Percentiles rank a stretch among this genome's conserved stretches.
phyloP scores from a whole-genome alignment of 805 yeast genomes.

The Candida sithepensis region DNA sequence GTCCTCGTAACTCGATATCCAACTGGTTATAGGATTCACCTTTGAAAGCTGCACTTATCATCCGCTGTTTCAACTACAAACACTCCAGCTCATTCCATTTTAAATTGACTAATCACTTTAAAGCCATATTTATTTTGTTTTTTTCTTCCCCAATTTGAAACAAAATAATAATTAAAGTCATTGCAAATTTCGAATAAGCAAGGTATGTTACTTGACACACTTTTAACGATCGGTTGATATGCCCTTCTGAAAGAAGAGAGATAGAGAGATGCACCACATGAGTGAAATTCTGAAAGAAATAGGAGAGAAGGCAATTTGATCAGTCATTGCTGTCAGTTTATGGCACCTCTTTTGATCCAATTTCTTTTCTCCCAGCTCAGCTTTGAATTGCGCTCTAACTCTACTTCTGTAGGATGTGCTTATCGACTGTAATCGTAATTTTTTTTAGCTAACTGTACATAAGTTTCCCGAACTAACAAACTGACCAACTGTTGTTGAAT shows the following conservation, averaged over 20 bases:
- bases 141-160: slow-evolving; percentile 5
- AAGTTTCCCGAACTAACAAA: background rate
- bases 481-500: background rate
- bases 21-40: slow-evolving; percentile 2
- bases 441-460: no score
- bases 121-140: background rate
- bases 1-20: slow-evolving; percentile 24
- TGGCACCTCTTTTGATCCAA: background rate
- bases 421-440: background rate
- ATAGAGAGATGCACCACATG: background rate
- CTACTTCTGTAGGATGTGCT: background rate
- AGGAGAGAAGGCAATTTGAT: background rate
- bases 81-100: background rate
- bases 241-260: background rate
- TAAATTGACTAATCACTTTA: background rate
- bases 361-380: background rate
- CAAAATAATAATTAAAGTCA: background rate
- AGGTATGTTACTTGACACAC: slow-evolving; percentile 6
- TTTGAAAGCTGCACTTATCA: background rate
- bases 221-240: background rate
- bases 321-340: background rate
- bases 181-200: slow-evolving; percentile 8
- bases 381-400: background rate
- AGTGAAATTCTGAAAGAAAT: background rate
- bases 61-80: background rate